Evolutionary conservation across 352 stramenopile genomes (phyloP), one percentile per base, ranked within the genome.

Genomic region (Thraustochytrium striatum): DNA sequence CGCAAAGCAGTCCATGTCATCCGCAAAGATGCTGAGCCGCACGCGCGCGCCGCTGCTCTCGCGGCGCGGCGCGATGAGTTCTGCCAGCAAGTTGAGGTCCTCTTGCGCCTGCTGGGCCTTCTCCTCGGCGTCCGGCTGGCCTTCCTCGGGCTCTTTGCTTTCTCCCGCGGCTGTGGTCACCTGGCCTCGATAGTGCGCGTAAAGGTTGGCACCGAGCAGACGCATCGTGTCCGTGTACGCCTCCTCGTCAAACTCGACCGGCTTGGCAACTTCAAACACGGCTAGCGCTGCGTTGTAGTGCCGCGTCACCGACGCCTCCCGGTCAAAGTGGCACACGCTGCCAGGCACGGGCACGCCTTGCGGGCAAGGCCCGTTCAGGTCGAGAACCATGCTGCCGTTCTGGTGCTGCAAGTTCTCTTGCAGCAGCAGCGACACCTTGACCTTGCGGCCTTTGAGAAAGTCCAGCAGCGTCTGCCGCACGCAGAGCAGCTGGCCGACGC

Each of bases 341-440:
- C 91, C 91, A 11, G 91, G 90, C 1, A 91, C 82, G 32, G 86
- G 85, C 0, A 88, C 89, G 1, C 90, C 89, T 0, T 84, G 86
- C 1, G 88, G 87, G 9, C 91, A 89, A 61, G 89, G 87, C 5
- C 91, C 91, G 36, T 92, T 87, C 78, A 87, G 85, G 65, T 90
- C 86, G 43, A 96, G 86, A 9, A 85, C 81, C 3, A 96, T 82
- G 33, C 89, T 94, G 55, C 89, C 91, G 80, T 95, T 89, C 73
- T 86, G 87, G 11, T 86, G 84, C 61, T 96, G 91, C 61, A 94
- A 90, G 57, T 89, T 86, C 57, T 90, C 91, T 81, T 96, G 90
- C 41, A 96, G 81, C 78, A 95, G 95, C 57, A 96, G 87, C 41
- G 89, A 94, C 2, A 96, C 91, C 78, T 95, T 95, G 82, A 96